A percentile compares a stretch with the other conserved stretches of the same genome.
Conservation (phyloP, 148 eudicot species). For the Heliamphora exappendiculata region DNA sequence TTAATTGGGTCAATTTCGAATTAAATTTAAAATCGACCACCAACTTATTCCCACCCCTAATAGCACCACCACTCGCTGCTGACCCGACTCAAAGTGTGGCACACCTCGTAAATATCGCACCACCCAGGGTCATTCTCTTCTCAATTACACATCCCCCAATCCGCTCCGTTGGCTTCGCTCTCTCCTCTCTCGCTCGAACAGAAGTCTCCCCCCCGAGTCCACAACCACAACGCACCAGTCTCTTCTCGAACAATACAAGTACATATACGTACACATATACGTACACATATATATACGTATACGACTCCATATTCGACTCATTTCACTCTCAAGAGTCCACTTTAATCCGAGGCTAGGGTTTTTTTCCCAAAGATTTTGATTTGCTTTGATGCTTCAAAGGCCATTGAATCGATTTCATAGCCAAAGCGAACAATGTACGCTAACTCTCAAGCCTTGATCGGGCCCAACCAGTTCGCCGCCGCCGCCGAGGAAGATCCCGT, state of each 20-base stretch:
- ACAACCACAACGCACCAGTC: not conserved
- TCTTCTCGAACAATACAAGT: not conserved
- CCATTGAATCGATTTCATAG: constrained; percentile 6
- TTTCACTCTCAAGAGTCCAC: not conserved
- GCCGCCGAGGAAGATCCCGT: constrained; percentile 17
- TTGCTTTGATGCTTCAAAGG: constrained; percentile 2
- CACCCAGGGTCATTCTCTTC: no score
- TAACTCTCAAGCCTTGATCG: constrained; percentile 25
- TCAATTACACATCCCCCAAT: no score
- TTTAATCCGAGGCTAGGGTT: not conserved
- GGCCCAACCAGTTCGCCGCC: constrained; percentile 12
- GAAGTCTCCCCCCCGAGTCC: not conserved
- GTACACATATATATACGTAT: not conserved
- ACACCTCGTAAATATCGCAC: no score
- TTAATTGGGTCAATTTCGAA: no score
- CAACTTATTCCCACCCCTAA: no score
- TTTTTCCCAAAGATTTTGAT: not conserved
- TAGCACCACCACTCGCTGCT: no score
- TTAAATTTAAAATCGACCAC: no score
- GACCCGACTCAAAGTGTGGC: no score
- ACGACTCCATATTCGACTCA: not conserved
- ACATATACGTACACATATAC: not conserved
- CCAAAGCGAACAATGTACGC: constrained; percentile 20
- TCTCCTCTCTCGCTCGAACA: not conserved
- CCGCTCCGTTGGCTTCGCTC: not conserved